Conservation (phyloP, 352 stramenopile genomes). For the Aphanomyces astaci region DNA sequence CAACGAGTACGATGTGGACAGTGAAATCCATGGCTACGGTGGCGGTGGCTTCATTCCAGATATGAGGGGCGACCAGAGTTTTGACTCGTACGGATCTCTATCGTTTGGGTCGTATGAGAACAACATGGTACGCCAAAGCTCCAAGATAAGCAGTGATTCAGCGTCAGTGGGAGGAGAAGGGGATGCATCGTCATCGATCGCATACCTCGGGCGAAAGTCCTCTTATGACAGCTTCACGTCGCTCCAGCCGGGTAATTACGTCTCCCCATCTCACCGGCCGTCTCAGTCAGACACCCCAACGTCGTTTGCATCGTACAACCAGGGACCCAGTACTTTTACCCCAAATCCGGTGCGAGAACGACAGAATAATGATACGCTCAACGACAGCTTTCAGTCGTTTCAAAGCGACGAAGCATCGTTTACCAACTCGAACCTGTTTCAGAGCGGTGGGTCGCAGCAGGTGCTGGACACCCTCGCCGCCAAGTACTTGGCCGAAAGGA, state of each 20-base stretch:
- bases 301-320: background rate
- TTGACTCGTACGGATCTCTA: background rate
- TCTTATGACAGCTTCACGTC: background rate
- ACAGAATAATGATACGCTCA: background rate
- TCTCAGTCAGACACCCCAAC: no score
- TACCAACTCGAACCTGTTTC: no score
- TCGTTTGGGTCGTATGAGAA: background rate
- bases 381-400: background rate
- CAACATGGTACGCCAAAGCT: background rate
- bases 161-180: background rate
- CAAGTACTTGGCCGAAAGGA: conserved; percentile 7
- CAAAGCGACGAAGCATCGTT: background rate
- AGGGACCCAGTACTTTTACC: no score
- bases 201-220: background rate
- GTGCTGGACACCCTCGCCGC: conserved; percentile 16
- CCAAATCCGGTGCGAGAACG: no score
- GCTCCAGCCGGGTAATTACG: background rate
- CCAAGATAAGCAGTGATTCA: background rate
- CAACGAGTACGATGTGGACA: conserved; percentile 6
- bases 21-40: background rate
- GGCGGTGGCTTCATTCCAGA: background rate
- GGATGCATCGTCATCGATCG: background rate
- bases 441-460: background rate
- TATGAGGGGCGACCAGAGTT: background rate
- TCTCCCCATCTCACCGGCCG: no score